Evolutionary conservation across 228 moss, liverwort and hornwort species (phyloP).

Genomic region (Sphagnum magellanicum): DNA sequence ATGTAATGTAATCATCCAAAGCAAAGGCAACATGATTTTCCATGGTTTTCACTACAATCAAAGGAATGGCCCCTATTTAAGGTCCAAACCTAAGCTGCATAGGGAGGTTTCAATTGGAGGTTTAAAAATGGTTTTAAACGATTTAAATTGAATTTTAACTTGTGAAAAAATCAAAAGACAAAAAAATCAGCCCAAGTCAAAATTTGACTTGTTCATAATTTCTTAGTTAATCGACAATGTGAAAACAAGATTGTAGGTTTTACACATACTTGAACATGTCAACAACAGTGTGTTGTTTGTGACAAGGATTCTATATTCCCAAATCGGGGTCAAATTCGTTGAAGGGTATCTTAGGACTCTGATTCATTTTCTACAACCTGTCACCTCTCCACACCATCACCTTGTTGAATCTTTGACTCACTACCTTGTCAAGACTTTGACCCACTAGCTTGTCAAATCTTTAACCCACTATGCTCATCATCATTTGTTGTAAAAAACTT

Average conservation of each 20-base stretch:
- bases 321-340: not conserved
- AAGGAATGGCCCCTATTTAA: too few relatives aligned
- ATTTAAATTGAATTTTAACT: not conserved
- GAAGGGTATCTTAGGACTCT: not conserved
- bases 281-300: too few relatives aligned
- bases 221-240: not conserved
- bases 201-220: not conserved
- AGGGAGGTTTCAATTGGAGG: not conserved
- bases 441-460: too few relatives aligned
- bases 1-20: too few relatives aligned
- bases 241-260: too few relatives aligned
- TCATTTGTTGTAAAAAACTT: not conserved
- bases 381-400: too few relatives aligned
- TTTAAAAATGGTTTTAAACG: not conserved
- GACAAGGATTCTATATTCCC: too few relatives aligned
- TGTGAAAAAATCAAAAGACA: too few relatives aligned
- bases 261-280: too few relatives aligned
- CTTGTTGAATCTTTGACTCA: not conserved
- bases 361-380: not conserved
- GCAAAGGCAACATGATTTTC: too few relatives aligned
- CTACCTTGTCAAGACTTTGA: not conserved
- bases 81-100: not conserved
- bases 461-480: not conserved
- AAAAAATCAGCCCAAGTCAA: not conserved
- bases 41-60: too few relatives aligned